Percentiles rank a stretch among this genome's conserved stretches.
phyloP scores from a whole-genome alignment of 495 filamentous ascomycete genomes.

The Aspergillus nanangensis region DNA sequence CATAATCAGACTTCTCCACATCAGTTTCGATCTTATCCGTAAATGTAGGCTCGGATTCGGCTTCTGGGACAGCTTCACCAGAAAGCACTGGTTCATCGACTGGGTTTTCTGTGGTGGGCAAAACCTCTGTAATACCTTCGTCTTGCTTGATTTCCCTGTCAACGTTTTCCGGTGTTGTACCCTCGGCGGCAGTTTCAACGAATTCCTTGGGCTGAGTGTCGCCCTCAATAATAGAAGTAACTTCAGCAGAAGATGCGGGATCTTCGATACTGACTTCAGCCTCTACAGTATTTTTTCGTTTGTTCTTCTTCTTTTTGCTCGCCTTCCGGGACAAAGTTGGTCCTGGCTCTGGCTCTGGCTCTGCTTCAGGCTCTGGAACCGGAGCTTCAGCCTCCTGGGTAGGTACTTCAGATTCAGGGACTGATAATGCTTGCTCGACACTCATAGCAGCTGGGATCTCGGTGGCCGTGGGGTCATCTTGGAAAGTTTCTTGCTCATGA shows the following conservation, averaged over 20 bases:
- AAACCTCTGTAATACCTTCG: background rate
- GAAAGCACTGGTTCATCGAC: background rate
- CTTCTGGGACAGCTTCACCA: too few species aligned
- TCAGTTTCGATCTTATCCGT: too few species aligned
- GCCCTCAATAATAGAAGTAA: conserved; percentile 57
- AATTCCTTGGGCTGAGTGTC: background rate
- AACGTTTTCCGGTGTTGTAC: background rate
- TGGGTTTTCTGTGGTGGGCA: background rate
- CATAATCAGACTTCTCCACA: too few species aligned
- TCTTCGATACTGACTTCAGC: too few species aligned
- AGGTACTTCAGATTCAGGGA: background rate
- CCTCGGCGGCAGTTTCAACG: background rate
- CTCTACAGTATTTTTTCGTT: conserved; percentile 28
- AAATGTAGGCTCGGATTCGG: too few species aligned
- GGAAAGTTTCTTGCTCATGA: background rate
- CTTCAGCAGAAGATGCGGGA: too few species aligned
- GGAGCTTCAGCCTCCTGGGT: too few species aligned
- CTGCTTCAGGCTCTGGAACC: background rate
- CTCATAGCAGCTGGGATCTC: background rate
- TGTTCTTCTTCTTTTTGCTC: conserved; percentile 25
- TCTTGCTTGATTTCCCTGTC: background rate
- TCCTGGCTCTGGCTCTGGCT: background rate
- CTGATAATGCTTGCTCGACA: too few species aligned
- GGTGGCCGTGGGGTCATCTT: background rate
- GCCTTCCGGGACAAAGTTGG: conserved; percentile 9